Evolutionary conservation across 1,139 yeast genomes (phyloP).

Genomic region (Lodderomyces parapsilosis): DNA sequence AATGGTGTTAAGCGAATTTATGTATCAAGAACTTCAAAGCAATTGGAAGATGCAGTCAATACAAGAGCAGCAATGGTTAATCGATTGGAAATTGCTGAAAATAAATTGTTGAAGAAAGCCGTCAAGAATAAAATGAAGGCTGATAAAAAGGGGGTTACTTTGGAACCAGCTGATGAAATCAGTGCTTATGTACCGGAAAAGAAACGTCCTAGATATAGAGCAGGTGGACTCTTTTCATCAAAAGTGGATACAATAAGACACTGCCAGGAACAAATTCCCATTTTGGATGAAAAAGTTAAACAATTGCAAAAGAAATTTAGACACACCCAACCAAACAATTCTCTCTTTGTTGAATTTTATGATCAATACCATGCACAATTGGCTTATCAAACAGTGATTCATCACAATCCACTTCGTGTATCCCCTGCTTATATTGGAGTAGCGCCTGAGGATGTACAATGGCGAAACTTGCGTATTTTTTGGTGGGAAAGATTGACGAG

Average conservation of each 20-base stretch:
- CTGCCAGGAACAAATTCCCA: conserved; percentile 55
- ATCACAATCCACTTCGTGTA: conserved; percentile 54
- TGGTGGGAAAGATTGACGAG: conserved; percentile 83
- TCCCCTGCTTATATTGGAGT: conserved; percentile 52
- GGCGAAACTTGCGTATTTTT: conserved; percentile 71
- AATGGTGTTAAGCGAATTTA: conserved; percentile 73
- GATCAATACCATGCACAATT: conserved; percentile 69
- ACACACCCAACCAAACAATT: conserved; percentile 47
- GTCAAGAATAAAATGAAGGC: conserved; percentile 62
- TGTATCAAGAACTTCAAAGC: conserved; percentile 66
- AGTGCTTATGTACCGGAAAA: conserved; percentile 68
- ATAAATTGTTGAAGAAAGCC: conserved; percentile 56
- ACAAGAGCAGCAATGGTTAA: conserved; percentile 62
- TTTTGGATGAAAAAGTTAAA: conserved; percentile 53
- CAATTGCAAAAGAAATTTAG: conserved; percentile 48
- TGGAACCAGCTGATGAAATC: conserved; percentile 53
- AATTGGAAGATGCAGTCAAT: conserved; percentile 55
- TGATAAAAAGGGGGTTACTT: conserved; percentile 54
- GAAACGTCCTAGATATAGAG: conserved; percentile 72
- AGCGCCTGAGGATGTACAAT: conserved; percentile 60
- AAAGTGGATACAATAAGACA: conserved; percentile 64
- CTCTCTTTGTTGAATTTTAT: conserved; percentile 70
- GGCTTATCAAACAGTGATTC: conserved; percentile 60
- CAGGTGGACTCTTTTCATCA: conserved; percentile 51
- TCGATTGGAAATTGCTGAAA: conserved; percentile 71